Percentiles rank a stretch among this genome's conserved stretches.
Evolutionary conservation across 345 rosid species (phyloP).

Genomic region (Carallia pectinifolia): DNA sequence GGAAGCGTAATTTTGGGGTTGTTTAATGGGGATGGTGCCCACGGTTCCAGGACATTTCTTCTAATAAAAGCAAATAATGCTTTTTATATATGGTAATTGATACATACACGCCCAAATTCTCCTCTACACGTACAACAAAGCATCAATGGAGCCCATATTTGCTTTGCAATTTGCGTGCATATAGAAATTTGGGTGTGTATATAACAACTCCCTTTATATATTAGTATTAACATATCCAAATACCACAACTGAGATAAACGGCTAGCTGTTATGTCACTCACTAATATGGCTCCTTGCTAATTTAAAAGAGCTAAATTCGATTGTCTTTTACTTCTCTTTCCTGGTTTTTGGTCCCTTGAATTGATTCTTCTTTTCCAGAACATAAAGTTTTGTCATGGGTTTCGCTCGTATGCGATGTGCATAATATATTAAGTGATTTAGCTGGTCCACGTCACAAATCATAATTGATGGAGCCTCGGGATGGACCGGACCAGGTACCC

Average conservation of each 20-base stretch:
- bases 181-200: too few relatives aligned
- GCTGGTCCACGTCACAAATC: constrained; percentile 18
- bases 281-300: constrained; percentile 1
- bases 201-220: too few relatives aligned
- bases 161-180: too few relatives aligned
- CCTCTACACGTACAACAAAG: too few relatives aligned
- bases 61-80: not conserved
- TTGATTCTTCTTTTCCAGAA: constrained; percentile 5
- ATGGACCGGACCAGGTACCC: too few relatives aligned
- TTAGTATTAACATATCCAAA: not conserved
- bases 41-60: not conserved
- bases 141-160: too few relatives aligned
- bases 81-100: too few relatives aligned
- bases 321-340: not conserved
- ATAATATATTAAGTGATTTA: constrained; percentile 12
- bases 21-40: not conserved
- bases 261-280: constrained; percentile 9
- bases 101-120: too few relatives aligned
- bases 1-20: too few relatives aligned
- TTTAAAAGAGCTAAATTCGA: constrained; percentile 1
- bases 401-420: constrained; percentile 20
- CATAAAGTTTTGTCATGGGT: constrained; percentile 26
- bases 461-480: not conserved
- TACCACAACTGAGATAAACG: constrained; percentile 1
- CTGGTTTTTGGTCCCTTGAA: not conserved